phyloP scores from a whole-genome alignment of 2,329 filamentous ascomycete genomes.

The Leptographium procerum region DNA sequence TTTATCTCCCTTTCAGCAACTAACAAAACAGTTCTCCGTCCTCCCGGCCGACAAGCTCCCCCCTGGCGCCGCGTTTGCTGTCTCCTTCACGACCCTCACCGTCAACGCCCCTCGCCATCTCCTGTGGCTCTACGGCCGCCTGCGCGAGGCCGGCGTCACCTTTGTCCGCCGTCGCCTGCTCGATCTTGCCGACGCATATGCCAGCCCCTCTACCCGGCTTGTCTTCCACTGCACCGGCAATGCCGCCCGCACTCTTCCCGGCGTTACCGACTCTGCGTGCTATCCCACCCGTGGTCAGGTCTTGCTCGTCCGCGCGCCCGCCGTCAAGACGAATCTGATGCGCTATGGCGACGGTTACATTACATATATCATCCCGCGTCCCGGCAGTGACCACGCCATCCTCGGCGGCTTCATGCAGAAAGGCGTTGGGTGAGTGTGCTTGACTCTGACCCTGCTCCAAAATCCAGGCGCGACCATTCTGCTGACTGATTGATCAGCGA shows the following conservation, averaged over 20 bases:
- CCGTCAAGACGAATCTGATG: constrained; percentile 25
- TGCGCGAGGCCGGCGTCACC: constrained; percentile 19
- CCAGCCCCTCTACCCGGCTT: constrained; percentile 17
- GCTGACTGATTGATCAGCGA: constrained; percentile 11
- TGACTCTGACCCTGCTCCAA: too few relatives aligned
- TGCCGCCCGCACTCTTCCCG: constrained; percentile 21
- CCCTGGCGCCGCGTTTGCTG: constrained; percentile 21
- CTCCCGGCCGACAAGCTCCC: constrained; percentile 15
- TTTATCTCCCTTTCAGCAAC: too few relatives aligned
- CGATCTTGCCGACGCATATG: constrained; percentile 17
- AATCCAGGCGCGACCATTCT: too few relatives aligned
- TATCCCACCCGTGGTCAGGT: constrained; percentile 30
- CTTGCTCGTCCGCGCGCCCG: constrained; percentile 22
- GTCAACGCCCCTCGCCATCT: constrained; percentile 27
- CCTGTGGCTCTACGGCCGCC: constrained; percentile 17
- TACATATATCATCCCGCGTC: constrained; percentile 28
- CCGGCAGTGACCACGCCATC: constrained; percentile 23
- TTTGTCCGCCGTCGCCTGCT: constrained; percentile 20
- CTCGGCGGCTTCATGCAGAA: constrained; percentile 30
- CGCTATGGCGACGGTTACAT: constrained; percentile 26
- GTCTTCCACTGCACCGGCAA: constrained; percentile 10
- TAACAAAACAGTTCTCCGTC: background rate
- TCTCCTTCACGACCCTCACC: constrained; percentile 25
- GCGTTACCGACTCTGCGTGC: constrained; percentile 25
- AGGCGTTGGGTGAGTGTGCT: constrained; percentile 6